phyloP scores from a whole-genome alignment of 1,284 basidiomycete species.

The Pseudozyma pruni region DNA sequence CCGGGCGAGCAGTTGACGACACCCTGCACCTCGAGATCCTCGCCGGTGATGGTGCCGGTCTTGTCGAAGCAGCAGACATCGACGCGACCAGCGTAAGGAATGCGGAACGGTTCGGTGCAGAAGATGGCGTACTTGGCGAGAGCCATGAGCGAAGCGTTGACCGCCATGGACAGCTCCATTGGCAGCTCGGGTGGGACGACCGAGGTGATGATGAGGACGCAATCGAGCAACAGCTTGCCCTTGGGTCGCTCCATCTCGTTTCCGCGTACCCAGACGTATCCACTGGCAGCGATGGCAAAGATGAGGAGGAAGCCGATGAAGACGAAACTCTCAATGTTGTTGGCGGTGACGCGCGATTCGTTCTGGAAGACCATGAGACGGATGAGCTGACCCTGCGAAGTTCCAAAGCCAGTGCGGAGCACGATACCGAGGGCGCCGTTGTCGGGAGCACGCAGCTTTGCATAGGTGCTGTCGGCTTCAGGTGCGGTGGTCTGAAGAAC shows the following conservation, averaged over 20 bases:
- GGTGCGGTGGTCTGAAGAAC: constrained; percentile 63
- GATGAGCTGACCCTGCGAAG: constrained; percentile 67
- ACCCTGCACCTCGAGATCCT: constrained; percentile 66
- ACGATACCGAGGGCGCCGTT: constrained; percentile 63
- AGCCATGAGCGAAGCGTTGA: constrained; percentile 74
- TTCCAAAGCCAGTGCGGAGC: constrained; percentile 66
- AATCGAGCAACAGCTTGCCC: constrained; percentile 66
- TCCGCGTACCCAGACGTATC: constrained; percentile 65
- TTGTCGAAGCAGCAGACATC: constrained; percentile 69
- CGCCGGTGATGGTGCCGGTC: constrained; percentile 67
- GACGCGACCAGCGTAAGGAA: constrained; percentile 66
- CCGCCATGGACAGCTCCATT: constrained; percentile 68
- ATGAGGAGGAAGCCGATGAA: constrained; percentile 67
- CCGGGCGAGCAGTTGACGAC: constrained; percentile 54
- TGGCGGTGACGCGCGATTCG: constrained; percentile 65
- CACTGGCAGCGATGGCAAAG: constrained; percentile 65
- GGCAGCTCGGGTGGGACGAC: constrained; percentile 67
- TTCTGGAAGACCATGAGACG: constrained; percentile 68
- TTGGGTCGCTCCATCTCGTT: constrained; percentile 65
- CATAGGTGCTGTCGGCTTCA: constrained; percentile 46
- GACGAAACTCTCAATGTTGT: constrained; percentile 66
- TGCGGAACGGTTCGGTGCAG: constrained; percentile 68
- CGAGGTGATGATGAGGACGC: constrained; percentile 67
- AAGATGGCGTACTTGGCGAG: constrained; percentile 79
- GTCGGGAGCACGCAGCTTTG: constrained; percentile 59